A percentile compares a stretch with the other conserved stretches of the same genome.
These are phyloP conservation scores for Gaultheria prostrata DNA, from an alignment of 148 eudicot species.

Conservation along the genomic window DNA sequence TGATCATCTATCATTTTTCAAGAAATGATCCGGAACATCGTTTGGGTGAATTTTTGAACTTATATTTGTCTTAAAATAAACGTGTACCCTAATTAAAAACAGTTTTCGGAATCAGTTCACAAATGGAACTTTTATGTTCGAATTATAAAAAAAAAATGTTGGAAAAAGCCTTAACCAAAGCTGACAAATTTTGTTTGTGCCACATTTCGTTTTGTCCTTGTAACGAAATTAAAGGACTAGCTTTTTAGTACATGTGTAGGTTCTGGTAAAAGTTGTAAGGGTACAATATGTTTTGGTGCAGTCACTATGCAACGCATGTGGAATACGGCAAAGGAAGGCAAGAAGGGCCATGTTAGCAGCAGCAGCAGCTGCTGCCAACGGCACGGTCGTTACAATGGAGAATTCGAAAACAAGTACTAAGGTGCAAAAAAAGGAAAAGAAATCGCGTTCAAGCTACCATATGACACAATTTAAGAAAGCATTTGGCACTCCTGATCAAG, in stretches of 20 bases:
- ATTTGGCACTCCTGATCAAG: neutral
- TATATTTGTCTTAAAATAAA: no score
- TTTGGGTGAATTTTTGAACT: no score
- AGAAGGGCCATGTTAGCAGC: constrained; percentile 48
- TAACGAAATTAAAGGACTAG: neutral
- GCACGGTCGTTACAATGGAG: neutral
- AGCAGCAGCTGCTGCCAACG: constrained; percentile 22
- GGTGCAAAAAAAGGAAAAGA: constrained; percentile 20
- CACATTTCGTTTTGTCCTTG: neutral
- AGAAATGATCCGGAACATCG: neutral
- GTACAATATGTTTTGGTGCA: constrained; percentile 19
- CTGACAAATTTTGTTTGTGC: neutral
- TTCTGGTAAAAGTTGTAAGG: neutral
- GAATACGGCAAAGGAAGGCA: constrained; percentile 59
- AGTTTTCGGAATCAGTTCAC: no score
- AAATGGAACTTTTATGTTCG: no score
- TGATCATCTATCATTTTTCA: no score
- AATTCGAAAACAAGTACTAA: neutral
- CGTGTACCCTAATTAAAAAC: no score
- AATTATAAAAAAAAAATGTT: no score
- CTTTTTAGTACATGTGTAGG: neutral
- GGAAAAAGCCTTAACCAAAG: neutral
- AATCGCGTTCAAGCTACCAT: constrained; percentile 19
- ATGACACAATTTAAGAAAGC: constrained; percentile 28
- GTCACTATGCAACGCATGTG: constrained; percentile 69